Evolutionary conservation across 1,139 yeast species (phyloP).

Genomic region (Diutina rugosa): DNA sequence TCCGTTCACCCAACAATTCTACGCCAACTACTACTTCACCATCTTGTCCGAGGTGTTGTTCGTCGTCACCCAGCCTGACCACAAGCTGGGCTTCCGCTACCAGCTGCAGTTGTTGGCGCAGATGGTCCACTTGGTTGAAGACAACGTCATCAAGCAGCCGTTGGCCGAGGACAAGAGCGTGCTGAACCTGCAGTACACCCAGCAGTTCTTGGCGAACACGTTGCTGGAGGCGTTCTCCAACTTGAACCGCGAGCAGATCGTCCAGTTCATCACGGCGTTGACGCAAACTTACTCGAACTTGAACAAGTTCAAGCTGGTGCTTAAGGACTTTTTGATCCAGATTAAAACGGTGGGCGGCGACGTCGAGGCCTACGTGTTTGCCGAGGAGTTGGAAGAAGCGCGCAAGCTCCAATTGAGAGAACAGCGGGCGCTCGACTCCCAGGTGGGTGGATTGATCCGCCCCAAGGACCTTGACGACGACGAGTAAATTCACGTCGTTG

Average conservation of each 20-base stretch:
- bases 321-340: conserved; percentile 94
- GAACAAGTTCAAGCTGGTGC: conserved; percentile 64
- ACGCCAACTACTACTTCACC: conserved; percentile 77
- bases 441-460: conserved; percentile 86
- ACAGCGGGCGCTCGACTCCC: conserved; percentile 72
- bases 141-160: conserved; percentile 60
- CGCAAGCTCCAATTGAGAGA: conserved; percentile 50
- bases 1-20: conserved; percentile 75
- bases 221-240: conserved; percentile 84
- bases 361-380: conserved; percentile 82
- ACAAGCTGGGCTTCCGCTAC: conserved; percentile 86
- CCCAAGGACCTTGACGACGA: conserved; percentile 93
- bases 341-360: conserved; percentile 95
- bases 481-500: neutral
- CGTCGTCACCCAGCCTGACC: conserved; percentile 94
- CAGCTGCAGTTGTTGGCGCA: conserved; percentile 81
- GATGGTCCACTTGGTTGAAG: conserved; percentile 74
- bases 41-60: conserved; percentile 85
- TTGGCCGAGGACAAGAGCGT: conserved; percentile 65
- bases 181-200: conserved; percentile 63
- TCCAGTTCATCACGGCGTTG: conserved; percentile 68
- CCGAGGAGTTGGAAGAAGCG: conserved; percentile 84
- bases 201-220: conserved; percentile 73
- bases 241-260: conserved; percentile 70
- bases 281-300: conserved; percentile 64